A percentile compares a stretch with the other conserved stretches of the same genome.
Conservation (phyloP, 768 basidiomycete genomes). For the Hericium rajendrae region DNA sequence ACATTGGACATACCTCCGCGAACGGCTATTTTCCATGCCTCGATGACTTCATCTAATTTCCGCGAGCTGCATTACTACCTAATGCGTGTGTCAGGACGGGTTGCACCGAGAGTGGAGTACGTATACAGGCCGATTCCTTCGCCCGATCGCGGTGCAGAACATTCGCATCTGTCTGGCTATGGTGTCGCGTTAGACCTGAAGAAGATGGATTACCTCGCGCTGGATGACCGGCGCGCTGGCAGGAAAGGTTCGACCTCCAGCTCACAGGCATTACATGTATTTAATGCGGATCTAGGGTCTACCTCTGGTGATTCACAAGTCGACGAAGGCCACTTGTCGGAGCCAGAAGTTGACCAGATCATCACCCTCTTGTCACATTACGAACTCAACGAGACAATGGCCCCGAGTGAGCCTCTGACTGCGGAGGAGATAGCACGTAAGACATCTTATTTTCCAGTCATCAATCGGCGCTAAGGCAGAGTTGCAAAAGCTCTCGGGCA, state of each 20-base stretch:
- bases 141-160: slow-evolving; percentile 11
- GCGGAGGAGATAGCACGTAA: neutral
- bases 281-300: too few relatives aligned
- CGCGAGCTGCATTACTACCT: slow-evolving; percentile 61
- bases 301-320: slow-evolving; percentile 8
- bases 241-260: slow-evolving; percentile 11
- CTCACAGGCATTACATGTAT: neutral
- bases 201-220: slow-evolving; percentile 91
- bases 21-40: slow-evolving; percentile 74
- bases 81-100: slow-evolving; percentile 34
- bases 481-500: slow-evolving; percentile 48
- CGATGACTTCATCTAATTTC: slow-evolving; percentile 57
- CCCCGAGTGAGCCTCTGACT: neutral
- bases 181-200: slow-evolving; percentile 90
- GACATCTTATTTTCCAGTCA: neutral
- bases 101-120: slow-evolving; percentile 51
- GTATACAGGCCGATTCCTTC: slow-evolving; percentile 64
- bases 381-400: neutral
- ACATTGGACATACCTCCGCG: slow-evolving; percentile 38
- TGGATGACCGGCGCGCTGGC: slow-evolving; percentile 68
- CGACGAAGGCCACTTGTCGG: slow-evolving; percentile 31
- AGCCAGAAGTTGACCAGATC: neutral
- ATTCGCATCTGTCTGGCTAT: slow-evolving; percentile 68
- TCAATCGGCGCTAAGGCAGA: neutral
- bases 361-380: neutral